Evolutionary conservation across 2,329 filamentous ascomycete species (phyloP), one percentile per base, ranked within the genome.

Genomic region (Paraphaeosphaeria sporulosa): DNA sequence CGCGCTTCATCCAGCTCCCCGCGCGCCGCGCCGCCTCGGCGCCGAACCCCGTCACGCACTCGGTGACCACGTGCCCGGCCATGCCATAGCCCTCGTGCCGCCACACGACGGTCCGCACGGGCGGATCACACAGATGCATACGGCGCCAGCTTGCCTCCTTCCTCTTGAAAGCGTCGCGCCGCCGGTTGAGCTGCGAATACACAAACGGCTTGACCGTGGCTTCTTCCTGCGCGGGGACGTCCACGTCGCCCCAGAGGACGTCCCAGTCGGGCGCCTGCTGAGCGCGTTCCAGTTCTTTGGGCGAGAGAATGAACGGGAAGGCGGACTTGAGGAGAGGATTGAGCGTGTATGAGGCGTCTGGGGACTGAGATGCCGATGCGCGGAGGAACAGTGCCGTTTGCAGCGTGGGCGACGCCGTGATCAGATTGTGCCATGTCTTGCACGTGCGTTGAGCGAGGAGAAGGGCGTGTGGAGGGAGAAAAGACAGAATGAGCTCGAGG

Each of bases 401-500:
- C 4, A 68, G 60, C 1, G 34, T 59, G n/a, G 52, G 42, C 1
- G 65, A 66, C 15, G 40, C 52, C n/a, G n/a, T 30, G 47, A 68
- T 63, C 10, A 63, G 44, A n/a, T 47, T n/a, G 12, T 59, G 40
- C 58, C 58, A 66, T 21, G 48, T 53, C 19, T 47, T 56, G 48
- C 55, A 59, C 17, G 61, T 49, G 55, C 49, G 54, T 48, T 68
- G 64, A 2, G 62, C 51, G 17, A 63, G 51, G 51, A 68, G 64
- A 27, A 68, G 30, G 38, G 61, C 63, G 12, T 25, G 38, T 10
- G 57, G 63, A 3, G 44, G 43, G 2, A 70, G 59, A 25, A 50
- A 59, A n/a, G 62, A 60, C 3, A 68, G 57, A 21, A 67, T 57
- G 17, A 62, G 52, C 55, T 70, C 63, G 17, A 69, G 54, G 34